phyloP scores from a whole-genome alignment of 2,329 filamentous ascomycete genomes.

The Aureobasidium sp. region DNA sequence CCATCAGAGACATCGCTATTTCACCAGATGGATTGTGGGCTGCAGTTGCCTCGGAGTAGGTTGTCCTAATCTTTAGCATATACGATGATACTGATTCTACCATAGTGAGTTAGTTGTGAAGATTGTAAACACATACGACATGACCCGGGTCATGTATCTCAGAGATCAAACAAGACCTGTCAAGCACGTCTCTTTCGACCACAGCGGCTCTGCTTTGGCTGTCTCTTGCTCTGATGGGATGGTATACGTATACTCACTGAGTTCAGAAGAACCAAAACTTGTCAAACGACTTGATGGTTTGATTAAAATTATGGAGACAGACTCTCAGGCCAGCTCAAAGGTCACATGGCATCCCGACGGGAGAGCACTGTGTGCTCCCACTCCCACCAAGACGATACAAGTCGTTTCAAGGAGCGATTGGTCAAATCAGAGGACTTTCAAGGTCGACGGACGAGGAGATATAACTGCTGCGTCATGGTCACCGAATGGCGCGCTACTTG shows the following conservation, averaged over 20 bases:
- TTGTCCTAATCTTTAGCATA: constrained; percentile 14
- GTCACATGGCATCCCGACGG: constrained; percentile 93
- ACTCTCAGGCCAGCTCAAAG: constrained; percentile 66
- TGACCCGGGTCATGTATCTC: constrained; percentile 66
- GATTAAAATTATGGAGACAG: constrained; percentile 70
- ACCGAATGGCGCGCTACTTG: constrained; percentile 84
- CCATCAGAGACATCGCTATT: constrained; percentile 77
- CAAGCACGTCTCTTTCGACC: constrained; percentile 88
- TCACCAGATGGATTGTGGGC: constrained; percentile 79
- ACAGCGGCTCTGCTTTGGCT: constrained; percentile 65
- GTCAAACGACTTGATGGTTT: constrained; percentile 79
- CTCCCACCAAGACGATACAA: constrained; percentile 73
- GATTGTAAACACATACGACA: constrained; percentile 75
- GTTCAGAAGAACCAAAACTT: constrained; percentile 69
- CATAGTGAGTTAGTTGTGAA: constrained; percentile 76
- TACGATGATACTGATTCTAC: constrained; percentile 17
- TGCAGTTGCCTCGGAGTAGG: constrained; percentile 87
- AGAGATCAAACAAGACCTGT: constrained; percentile 78
- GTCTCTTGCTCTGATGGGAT: constrained; percentile 84
- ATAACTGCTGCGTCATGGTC: constrained; percentile 90
- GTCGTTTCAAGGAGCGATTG: constrained; percentile 85
- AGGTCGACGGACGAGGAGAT: constrained; percentile 71
- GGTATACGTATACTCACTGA: constrained; percentile 83
- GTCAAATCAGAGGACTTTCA: constrained; percentile 75
- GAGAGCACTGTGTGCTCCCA: constrained; percentile 79